Base-by-base conservation (phyloP, 768 basidiomycete species). In the Pulveroboletus sp. region DNA sequence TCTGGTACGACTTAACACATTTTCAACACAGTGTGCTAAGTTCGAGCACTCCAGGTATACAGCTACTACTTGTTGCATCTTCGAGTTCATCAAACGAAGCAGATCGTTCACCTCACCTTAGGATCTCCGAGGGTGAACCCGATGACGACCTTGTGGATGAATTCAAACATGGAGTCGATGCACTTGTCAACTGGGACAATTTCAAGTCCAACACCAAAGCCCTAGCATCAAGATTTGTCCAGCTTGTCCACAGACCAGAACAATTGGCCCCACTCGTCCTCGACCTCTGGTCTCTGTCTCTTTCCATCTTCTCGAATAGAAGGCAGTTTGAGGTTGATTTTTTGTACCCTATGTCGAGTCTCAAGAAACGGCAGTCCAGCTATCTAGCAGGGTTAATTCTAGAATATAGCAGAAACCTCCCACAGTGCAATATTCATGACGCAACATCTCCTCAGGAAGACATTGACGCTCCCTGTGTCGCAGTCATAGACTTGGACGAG, bases 291-390 rank as follows among this genome's bases (percentile, higher is more conserved):
- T 40, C 49, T 5, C 16, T 47, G 4, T 7, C n/a, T 7, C 19
- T 36, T 14, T 52, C 45, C 12, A 8, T 48, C 14, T 3, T 51
- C n/a, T 40, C 21, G 45, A 31, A 25, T 7, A 21, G 10, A 19
- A 40, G 17, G n/a, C 23, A 27, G 20, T 16, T 39, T 3, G 43
- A 33, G 9, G 42, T 25, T 14, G 51, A 55, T 29, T 13, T 48
- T 41, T 14, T 55, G 23, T 44, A 47, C 16, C 53, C 46, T 2
- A 42, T 55, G 1, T 45, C 43, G 1, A 52, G 43, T n/a, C 47
- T 52, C 35, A 41, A 17, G 24, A 48, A 45, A 52, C 50, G 25
- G 16, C 47, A 23, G 39, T 49, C 50, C 3, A 46, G 45, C 33
- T 39, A n/a, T 37, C 14, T 55, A 10, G 50, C 50, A 21, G 43